phyloP scores from a whole-genome alignment of 2,329 filamentous ascomycete genomes.

The Aaosphaeria arxii region DNA sequence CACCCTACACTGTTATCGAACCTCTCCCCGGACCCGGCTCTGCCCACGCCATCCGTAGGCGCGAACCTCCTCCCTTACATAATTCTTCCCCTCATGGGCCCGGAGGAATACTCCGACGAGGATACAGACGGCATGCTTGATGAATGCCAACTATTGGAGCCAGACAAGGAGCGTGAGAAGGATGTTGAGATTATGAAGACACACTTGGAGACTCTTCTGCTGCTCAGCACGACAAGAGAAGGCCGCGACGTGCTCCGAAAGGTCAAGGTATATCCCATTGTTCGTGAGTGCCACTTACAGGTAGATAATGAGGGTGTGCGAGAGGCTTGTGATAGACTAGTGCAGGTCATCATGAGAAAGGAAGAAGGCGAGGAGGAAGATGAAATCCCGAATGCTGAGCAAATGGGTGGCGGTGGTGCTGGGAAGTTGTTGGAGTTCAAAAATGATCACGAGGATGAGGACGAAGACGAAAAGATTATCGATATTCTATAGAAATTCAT shows the following conservation, averaged over 20 bases:
- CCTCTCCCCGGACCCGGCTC: conserved; percentile 24
- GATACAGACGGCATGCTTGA: conserved; percentile 84
- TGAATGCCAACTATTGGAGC: conserved; percentile 83
- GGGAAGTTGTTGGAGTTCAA: conserved; percentile 28
- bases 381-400: conserved; percentile 23
- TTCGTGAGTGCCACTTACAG: conserved; percentile 79
- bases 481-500: conserved; percentile 17
- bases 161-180: conserved; percentile 81
- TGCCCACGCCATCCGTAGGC: conserved; percentile 55
- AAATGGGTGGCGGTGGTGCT: conserved; percentile 7
- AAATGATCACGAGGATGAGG: conserved; percentile 22
- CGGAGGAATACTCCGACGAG: conserved; percentile 83
- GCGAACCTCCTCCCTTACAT: conserved; percentile 86
- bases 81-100: conserved; percentile 80
- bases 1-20: conserved; percentile 66
- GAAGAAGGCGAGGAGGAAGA: conserved; percentile 60
- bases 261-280: conserved; percentile 82
- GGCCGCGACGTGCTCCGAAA: conserved; percentile 72
- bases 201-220: conserved; percentile 82
- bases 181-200: conserved; percentile 76
- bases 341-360: conserved; percentile 83
- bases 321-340: conserved; percentile 83
- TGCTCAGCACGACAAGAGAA: conserved; percentile 75
- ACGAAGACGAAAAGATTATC: conserved; percentile 37
- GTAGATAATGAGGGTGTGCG: conserved; percentile 75